phyloP scores from a whole-genome alignment of 1,139 yeast species.

The Williopsis jadinii region DNA sequence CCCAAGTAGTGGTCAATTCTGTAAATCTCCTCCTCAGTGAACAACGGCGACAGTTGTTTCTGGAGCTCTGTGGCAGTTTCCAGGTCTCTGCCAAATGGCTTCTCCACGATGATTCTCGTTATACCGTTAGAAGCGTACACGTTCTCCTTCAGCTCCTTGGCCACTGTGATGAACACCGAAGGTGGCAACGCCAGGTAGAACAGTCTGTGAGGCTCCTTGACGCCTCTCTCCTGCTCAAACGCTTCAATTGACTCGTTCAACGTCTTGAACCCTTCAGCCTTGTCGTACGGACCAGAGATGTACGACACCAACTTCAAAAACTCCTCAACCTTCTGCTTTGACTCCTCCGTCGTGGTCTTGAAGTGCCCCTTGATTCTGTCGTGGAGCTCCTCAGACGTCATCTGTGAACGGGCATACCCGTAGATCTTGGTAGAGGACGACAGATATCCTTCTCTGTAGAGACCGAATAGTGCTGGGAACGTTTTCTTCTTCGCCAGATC shows the following conservation, averaged over 20 bases:
- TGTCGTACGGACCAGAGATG: constrained; percentile 73
- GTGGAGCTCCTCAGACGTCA: constrained; percentile 60
- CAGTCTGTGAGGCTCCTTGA: constrained; percentile 57
- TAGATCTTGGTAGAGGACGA: constrained; percentile 66
- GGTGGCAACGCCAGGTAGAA: constrained; percentile 96
- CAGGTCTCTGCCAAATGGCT: constrained; percentile 95
- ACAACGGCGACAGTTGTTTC: constrained; percentile 69
- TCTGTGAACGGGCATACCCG: constrained; percentile 86
- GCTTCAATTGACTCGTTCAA: constrained; percentile 49
- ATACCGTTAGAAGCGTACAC: constrained; percentile 64
- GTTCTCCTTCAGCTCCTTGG: constrained; percentile 60
- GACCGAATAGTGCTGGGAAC: constrained; percentile 71
- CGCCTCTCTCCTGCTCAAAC: constrained; percentile 45
- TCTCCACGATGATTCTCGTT: constrained; percentile 85
- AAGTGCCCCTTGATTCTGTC: constrained; percentile 59
- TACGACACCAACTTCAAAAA: constrained; percentile 64
- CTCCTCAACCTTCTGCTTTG: constrained; percentile 44
- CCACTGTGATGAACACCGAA: constrained; percentile 77
- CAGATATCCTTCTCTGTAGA: constrained; percentile 70
- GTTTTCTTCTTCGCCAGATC: constrained; percentile 97
- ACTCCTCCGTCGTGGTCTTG: constrained; percentile 46
- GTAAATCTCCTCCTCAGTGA: constrained; percentile 85
- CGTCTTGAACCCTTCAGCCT: constrained; percentile 60
- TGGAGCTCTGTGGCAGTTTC: constrained; percentile 73
- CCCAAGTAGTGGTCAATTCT: constrained; percentile 97